Evolutionary conservation across 2,329 filamentous ascomycete genomes (phyloP).

Genomic region (Chaetomiaceae sp.): DNA sequence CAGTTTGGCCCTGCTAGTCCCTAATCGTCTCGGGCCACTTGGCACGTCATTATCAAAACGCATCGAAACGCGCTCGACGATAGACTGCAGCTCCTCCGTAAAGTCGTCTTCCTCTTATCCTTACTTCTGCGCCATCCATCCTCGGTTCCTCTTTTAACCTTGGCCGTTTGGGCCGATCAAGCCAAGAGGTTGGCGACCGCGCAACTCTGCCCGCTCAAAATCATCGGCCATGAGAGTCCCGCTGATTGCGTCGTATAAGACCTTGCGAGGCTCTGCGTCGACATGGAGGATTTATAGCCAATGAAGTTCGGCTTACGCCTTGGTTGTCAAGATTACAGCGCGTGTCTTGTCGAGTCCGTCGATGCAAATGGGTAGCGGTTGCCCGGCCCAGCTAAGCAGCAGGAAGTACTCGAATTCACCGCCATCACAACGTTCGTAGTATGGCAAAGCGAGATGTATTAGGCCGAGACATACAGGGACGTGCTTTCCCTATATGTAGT

Average conservation of each 20-base stretch:
- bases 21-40: neutral
- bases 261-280: conserved; percentile 6
- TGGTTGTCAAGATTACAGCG: conserved; percentile 7
- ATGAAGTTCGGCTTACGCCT: conserved; percentile 11
- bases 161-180: conserved; percentile 9
- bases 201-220: too few relatives aligned
- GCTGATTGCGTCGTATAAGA: conserved; percentile 6
- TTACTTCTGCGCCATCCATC: conserved; percentile 4
- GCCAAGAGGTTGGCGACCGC: too few relatives aligned
- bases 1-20: too few relatives aligned
- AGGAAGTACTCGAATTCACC: conserved; percentile 29
- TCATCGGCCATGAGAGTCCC: conserved; percentile 2
- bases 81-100: neutral
- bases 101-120: conserved; percentile 10
- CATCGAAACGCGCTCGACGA: neutral
- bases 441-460: conserved; percentile 27
- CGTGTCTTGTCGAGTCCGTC: conserved; percentile 12
- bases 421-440: conserved; percentile 29
- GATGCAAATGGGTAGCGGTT: conserved; percentile 20
- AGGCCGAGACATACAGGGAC: conserved; percentile 33
- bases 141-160: conserved; percentile 5
- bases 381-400: conserved; percentile 31
- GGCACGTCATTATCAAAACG: neutral
- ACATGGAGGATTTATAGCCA: conserved; percentile 4
- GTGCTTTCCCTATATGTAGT: conserved; percentile 28